Evolutionary conservation across 108 stramenopile genomes (phyloP).

Genomic region (Conticribra weissflogii): DNA sequence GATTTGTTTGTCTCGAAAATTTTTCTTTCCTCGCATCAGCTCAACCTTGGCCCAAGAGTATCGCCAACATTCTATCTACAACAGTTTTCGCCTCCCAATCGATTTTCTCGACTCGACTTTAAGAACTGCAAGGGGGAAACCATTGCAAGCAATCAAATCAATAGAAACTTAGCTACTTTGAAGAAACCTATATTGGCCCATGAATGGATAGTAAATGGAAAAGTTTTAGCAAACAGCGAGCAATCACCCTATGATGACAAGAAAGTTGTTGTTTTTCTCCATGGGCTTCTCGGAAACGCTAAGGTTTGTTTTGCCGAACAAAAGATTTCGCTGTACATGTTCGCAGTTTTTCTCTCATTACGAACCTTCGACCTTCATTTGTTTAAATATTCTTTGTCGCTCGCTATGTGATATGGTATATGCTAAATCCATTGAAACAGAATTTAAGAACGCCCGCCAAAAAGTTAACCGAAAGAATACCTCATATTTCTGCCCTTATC

Average conservation of each 20-base stretch:
- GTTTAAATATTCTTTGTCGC: neutral
- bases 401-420: neutral
- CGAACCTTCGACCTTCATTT: too few relatives aligned
- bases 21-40: too few relatives aligned
- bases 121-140: too few relatives aligned
- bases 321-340: too few relatives aligned
- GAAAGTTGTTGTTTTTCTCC: constrained; percentile 69
- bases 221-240: constrained; percentile 13
- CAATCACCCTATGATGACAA: constrained; percentile 2
- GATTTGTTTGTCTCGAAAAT: too few relatives aligned
- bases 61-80: too few relatives aligned
- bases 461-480: constrained; percentile 42
- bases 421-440: neutral
- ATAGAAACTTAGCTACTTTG: too few relatives aligned
- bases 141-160: too few relatives aligned
- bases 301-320: constrained; percentile 24
- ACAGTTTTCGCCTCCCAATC: too few relatives aligned
- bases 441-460: constrained; percentile 80
- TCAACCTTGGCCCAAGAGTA: too few relatives aligned
- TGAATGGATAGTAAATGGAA: constrained; percentile 46
- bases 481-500: constrained; percentile 52
- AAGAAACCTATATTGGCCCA: constrained; percentile 23
- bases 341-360: too few relatives aligned
- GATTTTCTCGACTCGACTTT: too few relatives aligned
- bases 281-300: constrained; percentile 81